Evolutionary conservation across 495 filamentous ascomycete genomes (phyloP), one percentile per base, ranked within the genome.

Genomic region (Xylaria longipes): DNA sequence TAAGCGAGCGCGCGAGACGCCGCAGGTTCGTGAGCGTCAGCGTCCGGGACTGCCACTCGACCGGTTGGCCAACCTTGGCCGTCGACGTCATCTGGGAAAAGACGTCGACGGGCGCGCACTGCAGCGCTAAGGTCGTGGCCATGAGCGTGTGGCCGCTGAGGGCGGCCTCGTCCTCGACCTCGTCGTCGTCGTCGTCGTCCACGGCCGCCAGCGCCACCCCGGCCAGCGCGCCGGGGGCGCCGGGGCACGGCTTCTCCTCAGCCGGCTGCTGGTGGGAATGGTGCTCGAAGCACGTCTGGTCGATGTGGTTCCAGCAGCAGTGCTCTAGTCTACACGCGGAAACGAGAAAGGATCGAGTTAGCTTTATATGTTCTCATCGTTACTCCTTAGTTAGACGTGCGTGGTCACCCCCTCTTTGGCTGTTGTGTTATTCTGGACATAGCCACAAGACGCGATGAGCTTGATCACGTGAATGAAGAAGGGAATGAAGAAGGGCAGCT

Each of bases 301-400:
- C 68, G 72, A 86, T 86, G 74, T 87, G 84, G 66, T 80, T 73
- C 74, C 84, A 82, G 80, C 84, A 87, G 58, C 84, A 77, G 72
- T 85, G 83, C 69, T 87, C 84, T 29, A 87, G 81, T 2, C 85
- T 87, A 37, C 25, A 17, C 31, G n/a, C 3, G 3, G 65, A 41
- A 22, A 50, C 25, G 7, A 54, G 22, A 31, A 27, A 52, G 14
- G 50, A 12, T 0, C 7, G 17, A 25, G 60, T 43, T 43, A 43
- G 60, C 37, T 8, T 58, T 12, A 22, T 37, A 14, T 43, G 17
- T 1, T 20, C 22, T 29, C 37, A 27, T 43, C 11, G 22, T 56
- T 56, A 12, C 12, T 52, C 15, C 3, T 29, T 9, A 31, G 25
- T 56, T 27, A 3, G 25, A 12, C 22, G 22, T 3, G 27, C 14